These are phyloP conservation scores for Decorospora gaudefroyi DNA, from an alignment of 2,329 filamentous ascomycete genomes.

Conservation along the genomic window DNA sequence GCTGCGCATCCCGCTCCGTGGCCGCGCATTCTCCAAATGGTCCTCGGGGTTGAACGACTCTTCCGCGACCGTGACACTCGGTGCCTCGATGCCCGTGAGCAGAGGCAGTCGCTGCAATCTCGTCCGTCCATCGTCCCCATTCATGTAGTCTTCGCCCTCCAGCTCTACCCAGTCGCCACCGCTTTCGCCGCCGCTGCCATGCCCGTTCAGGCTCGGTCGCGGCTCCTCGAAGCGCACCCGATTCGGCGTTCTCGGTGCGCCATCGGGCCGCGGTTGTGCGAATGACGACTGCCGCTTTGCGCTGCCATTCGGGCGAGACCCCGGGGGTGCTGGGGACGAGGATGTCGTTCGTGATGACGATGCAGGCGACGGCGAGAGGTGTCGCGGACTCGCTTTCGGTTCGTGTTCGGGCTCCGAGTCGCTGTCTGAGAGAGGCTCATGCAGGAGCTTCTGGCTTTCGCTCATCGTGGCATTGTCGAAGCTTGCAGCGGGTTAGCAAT, in stretches of 20 bases:
- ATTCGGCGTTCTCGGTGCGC: slow-evolving; percentile 67
- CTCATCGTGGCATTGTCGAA: slow-evolving; percentile 47
- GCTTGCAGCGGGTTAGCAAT: slow-evolving; percentile 2
- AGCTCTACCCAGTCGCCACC: slow-evolving; percentile 54
- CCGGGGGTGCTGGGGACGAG: slow-evolving; percentile 35
- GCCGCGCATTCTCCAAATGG: slow-evolving; percentile 65
- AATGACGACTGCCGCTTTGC: slow-evolving; percentile 51
- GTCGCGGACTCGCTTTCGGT: slow-evolving; percentile 21
- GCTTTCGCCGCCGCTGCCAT: slow-evolving; percentile 18
- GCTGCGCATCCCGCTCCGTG: slow-evolving; percentile 81
- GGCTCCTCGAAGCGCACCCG: slow-evolving; percentile 72
- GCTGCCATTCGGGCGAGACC: slow-evolving; percentile 31
- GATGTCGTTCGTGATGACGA: slow-evolving; percentile 39
- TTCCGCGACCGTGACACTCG: slow-evolving; percentile 71
- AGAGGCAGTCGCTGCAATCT: slow-evolving; percentile 66
- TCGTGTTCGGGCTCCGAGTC: slow-evolving; percentile 35
- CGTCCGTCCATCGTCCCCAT: slow-evolving; percentile 45
- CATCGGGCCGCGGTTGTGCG: slow-evolving; percentile 53
- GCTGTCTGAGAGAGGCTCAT: slow-evolving; percentile 40
- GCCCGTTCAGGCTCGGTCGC: slow-evolving; percentile 44
- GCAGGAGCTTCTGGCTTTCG: slow-evolving; percentile 47
- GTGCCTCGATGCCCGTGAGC: slow-evolving; percentile 81
- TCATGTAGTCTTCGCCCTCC: slow-evolving; percentile 66
- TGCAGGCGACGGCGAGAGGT: slow-evolving; percentile 35
- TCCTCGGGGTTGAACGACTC: slow-evolving; percentile 62